Conservation (phyloP, 192 early-diverging fungal species). For the Pilaira anomala region DNA sequence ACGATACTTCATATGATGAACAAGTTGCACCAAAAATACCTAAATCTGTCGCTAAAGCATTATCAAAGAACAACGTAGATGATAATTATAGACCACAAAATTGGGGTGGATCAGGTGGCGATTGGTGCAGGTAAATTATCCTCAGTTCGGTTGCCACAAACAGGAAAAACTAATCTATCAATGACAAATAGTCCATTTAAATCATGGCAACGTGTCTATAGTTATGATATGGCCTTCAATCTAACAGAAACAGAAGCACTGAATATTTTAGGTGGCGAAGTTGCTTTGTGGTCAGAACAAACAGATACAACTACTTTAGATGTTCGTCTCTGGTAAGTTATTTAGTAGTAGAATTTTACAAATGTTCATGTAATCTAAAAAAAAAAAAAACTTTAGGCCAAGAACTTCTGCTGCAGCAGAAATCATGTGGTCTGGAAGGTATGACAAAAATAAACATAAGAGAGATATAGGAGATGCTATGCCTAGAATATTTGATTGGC, state of each 20-base stretch:
- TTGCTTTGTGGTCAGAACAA: slow-evolving; percentile 72
- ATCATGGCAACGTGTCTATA: slow-evolving; percentile 72
- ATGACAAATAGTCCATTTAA: slow-evolving; percentile 58
- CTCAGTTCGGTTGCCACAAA: background rate
- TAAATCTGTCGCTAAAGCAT: slow-evolving; percentile 27
- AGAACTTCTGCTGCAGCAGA: slow-evolving; percentile 70
- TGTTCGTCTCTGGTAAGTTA: slow-evolving; percentile 54
- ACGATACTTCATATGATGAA: slow-evolving; percentile 53
- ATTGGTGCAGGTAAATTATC: slow-evolving; percentile 58
- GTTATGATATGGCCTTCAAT: slow-evolving; percentile 60
- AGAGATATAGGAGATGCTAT: slow-evolving; percentile 60
- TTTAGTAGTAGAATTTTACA: background rate
- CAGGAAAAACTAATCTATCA: background rate
- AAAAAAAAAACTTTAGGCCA: slow-evolving; percentile 33
- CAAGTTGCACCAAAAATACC: slow-evolving; percentile 29
- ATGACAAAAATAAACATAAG: slow-evolving; percentile 42
- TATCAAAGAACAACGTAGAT: slow-evolving; percentile 25
- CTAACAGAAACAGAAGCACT: slow-evolving; percentile 48
- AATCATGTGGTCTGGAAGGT: slow-evolving; percentile 40
- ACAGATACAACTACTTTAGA: slow-evolving; percentile 64
- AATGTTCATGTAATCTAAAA: background rate
- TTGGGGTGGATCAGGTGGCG: slow-evolving; percentile 47
- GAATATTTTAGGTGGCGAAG: slow-evolving; percentile 71
- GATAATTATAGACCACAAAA: slow-evolving; percentile 36
- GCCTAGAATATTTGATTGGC: slow-evolving; percentile 65